phyloP scores from a whole-genome alignment of 768 basidiomycete genomes.

The Termitomyces sp. region DNA sequence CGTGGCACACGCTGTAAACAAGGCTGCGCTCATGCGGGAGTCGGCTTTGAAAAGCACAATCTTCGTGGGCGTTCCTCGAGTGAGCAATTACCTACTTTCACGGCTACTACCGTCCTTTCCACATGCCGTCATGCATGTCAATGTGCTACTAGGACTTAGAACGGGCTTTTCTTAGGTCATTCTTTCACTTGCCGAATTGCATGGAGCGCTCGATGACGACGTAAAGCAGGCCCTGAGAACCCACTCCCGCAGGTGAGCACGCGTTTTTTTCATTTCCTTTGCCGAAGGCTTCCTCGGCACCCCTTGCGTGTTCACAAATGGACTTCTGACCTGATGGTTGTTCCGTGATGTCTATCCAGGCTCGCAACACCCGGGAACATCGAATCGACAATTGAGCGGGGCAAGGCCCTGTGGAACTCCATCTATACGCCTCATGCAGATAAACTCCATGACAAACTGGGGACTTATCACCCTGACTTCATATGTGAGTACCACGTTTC shows the following conservation, averaged over 20 bases:
- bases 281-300: constrained; percentile 13
- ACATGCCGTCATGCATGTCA: constrained; percentile 7
- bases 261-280: constrained; percentile 8
- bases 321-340: constrained; percentile 13
- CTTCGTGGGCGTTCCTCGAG: constrained; percentile 84
- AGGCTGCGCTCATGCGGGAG: constrained; percentile 85
- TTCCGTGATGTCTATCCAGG: constrained; percentile 36
- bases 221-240: constrained; percentile 71
- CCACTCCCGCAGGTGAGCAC: constrained; percentile 56
- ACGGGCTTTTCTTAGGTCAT: constrained; percentile 56
- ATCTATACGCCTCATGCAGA: constrained; percentile 88
- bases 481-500: constrained; percentile 64
- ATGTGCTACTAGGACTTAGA: constrained; percentile 12
- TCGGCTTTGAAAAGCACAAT: constrained; percentile 86
- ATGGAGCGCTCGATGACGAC: constrained; percentile 76
- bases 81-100: constrained; percentile 34
- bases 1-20: constrained; percentile 58
- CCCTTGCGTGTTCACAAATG: constrained; percentile 5
- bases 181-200: constrained; percentile 72
- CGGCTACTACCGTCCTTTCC: neutral
- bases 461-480: constrained; percentile 89
- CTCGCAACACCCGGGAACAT: constrained; percentile 59
- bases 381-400: constrained; percentile 65
- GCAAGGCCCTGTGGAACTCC: constrained; percentile 73
- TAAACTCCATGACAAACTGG: constrained; percentile 86